Conservation (phyloP, 768 basidiomycete species). For the Lanmaoa pseudosensibilis region DNA sequence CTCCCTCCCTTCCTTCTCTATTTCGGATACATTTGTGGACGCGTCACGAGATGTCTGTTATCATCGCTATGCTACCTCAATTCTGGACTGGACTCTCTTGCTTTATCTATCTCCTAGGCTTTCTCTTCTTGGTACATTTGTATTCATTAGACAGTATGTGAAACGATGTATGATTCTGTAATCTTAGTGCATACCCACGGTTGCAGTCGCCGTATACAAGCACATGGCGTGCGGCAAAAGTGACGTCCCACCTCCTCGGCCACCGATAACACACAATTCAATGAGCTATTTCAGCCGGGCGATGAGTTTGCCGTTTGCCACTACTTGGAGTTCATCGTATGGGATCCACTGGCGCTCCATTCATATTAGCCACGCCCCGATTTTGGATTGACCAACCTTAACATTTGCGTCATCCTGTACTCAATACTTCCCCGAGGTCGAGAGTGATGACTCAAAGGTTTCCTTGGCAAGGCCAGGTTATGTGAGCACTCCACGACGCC, state of each 20-base stretch:
- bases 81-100: conserved; percentile 9
- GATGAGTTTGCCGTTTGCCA: background rate
- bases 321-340: background rate
- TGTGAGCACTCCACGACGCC: conserved; percentile 22
- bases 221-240: background rate
- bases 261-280: background rate
- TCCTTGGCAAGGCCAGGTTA: conserved; percentile 2
- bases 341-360: background rate
- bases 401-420: background rate
- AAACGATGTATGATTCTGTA: conserved; percentile 23
- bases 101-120: conserved; percentile 2
- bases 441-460: conserved; percentile 5
- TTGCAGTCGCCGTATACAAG: background rate
- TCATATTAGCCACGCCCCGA: background rate
- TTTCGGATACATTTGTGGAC: conserved; percentile 13
- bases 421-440: background rate
- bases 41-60: conserved; percentile 6
- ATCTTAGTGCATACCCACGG: background rate
- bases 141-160: conserved; percentile 24
- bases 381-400: background rate
- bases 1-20: conserved; percentile 5
- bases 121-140: conserved; percentile 26
- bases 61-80: conserved; percentile 10
- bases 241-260: background rate
- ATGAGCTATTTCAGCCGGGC: background rate